Evolutionary conservation across 495 filamentous ascomycete species (phyloP).

Genomic region (Tuber melanosporum): DNA sequence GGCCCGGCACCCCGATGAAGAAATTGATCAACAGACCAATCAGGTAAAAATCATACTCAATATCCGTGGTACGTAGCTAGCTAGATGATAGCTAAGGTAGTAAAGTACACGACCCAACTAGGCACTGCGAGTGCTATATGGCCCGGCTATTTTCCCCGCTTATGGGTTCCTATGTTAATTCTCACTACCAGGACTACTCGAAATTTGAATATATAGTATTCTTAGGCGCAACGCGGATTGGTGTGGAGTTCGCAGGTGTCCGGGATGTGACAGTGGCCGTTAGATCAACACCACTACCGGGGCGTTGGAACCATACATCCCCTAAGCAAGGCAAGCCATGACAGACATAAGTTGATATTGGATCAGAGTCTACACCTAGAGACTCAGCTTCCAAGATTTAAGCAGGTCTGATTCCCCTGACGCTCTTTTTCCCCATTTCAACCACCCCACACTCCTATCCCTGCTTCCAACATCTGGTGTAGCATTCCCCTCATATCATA

Average conservation of each 20-base stretch:
- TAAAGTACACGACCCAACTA: no score
- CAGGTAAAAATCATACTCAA: no score
- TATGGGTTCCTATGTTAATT: not conserved
- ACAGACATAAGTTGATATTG: not conserved
- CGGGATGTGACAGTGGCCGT: conserved; percentile 22
- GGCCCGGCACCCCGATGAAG: no score
- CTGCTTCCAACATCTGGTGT: not conserved
- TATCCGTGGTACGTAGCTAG: no score
- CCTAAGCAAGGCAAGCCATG: not conserved
- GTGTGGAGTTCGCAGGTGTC: conserved; percentile 4
- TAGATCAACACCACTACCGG: not conserved
- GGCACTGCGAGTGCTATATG: not conserved
- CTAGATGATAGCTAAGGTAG: no score
- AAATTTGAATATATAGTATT: not conserved
- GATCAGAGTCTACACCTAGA: not conserved
- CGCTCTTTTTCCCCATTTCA: not conserved
- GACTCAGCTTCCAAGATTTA: not conserved
- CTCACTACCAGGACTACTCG: not conserved
- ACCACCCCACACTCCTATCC: not conserved
- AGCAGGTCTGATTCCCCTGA: not conserved
- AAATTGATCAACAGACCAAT: no score
- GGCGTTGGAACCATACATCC: not conserved
- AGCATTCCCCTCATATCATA: not conserved
- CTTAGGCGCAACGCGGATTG: not conserved
- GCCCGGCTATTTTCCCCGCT: not conserved